Conservation (phyloP, 805 yeast genomes). For the Wickerhamomyces alni region DNA sequence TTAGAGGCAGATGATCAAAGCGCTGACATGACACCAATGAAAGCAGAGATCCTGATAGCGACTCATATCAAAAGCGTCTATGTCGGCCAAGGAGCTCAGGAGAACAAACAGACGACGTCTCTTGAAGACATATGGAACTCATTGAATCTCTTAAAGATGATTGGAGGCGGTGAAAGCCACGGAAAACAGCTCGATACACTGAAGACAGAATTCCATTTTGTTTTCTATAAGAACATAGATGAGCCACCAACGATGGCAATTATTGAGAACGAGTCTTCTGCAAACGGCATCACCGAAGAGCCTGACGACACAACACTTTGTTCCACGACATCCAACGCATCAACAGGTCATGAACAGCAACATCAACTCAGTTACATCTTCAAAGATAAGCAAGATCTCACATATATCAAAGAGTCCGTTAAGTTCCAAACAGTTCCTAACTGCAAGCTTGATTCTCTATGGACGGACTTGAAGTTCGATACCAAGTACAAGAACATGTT, state of each 20-base stretch:
- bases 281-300: too few species aligned
- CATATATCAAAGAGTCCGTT: constrained; percentile 2
- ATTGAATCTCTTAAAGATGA: not conserved
- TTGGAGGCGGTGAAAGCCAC: not conserved
- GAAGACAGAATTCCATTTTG: not conserved
- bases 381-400: constrained; percentile 6
- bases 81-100: not conserved
- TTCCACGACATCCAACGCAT: too few species aligned
- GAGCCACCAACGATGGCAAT: too few species aligned
- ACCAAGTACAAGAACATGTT: constrained; percentile 25
- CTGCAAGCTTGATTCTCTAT: constrained; percentile 23
- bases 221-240: constrained; percentile 2
- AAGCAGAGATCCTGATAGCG: constrained; percentile 12
- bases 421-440: constrained; percentile 25
- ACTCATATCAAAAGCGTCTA: constrained; percentile 6
- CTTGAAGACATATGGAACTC: not conserved
- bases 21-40: constrained; percentile 4
- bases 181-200: not conserved
- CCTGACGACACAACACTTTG: too few species aligned
- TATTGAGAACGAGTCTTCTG: too few species aligned
- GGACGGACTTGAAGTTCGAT: constrained; percentile 31
- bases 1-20: not conserved
- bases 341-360: too few species aligned
- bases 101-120: not conserved
- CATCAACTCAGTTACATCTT: not conserved